These are phyloP conservation scores for Triticum turgidum DNA, from an alignment of 176 grass and related monocot genomes.

Conservation along the genomic window DNA sequence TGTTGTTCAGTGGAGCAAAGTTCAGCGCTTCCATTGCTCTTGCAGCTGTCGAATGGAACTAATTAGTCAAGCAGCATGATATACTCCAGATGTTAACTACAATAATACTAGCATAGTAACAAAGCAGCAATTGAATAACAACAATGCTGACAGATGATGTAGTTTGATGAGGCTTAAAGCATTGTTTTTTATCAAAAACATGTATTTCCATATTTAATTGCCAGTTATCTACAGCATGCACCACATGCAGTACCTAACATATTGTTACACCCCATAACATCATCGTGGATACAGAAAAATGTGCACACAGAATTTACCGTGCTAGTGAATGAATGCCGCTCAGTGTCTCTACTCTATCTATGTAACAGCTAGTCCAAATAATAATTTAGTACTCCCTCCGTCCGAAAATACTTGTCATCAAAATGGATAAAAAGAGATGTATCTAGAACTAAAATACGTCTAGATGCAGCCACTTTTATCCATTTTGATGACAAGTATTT, in stretches of 20 bases:
- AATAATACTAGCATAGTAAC: background rate
- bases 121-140: background rate
- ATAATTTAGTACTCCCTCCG: background rate
- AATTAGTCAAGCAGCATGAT: background rate
- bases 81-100: background rate
- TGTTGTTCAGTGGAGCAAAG: constrained; percentile 61
- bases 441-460: no score
- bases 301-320: background rate
- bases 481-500: no score
- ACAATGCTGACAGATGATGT: background rate
- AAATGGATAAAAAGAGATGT: no score
- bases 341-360: background rate
- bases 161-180: background rate
- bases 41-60: constrained; percentile 51
- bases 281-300: background rate
- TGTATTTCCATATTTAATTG: background rate
- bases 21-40: constrained; percentile 65
- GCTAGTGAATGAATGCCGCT: background rate
- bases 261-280: background rate
- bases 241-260: background rate
- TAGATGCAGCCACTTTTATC: no score
- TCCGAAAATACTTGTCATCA: no score
- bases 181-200: background rate
- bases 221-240: background rate
- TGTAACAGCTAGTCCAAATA: background rate